A percentile compares a stretch with the other conserved stretches of the same genome.
phyloP scores from a whole-genome alignment of 2,329 filamentous ascomycete genomes.

The Camillea tinctor region DNA sequence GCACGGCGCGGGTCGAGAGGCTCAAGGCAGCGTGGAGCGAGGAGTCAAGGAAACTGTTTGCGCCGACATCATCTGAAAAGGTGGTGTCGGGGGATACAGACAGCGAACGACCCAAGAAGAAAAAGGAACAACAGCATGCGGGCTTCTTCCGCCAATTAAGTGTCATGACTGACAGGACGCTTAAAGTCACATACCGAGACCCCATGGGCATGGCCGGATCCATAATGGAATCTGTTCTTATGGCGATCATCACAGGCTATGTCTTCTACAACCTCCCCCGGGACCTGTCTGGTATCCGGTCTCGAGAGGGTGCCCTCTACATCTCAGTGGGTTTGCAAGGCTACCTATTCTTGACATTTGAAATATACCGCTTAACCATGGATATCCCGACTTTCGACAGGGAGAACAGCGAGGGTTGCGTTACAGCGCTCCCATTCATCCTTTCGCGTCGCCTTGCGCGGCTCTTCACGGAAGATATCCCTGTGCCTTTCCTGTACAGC shows the following conservation, averaged over 20 bases:
- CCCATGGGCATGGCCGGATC: conserved; percentile 73
- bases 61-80: conserved; percentile 20
- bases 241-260: conserved; percentile 72
- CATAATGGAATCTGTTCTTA: conserved; percentile 65
- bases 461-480: conserved; percentile 68
- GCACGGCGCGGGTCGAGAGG: conserved; percentile 56
- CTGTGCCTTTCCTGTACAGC: conserved; percentile 69
- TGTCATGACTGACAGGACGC: conserved; percentile 67
- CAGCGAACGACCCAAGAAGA: conserved; percentile 19
- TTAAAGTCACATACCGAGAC: conserved; percentile 72
- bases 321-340: conserved; percentile 70
- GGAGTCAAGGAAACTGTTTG: conserved; percentile 33
- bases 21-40: conserved; percentile 61
- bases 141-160: conserved; percentile 60
- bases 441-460: conserved; percentile 68
- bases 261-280: conserved; percentile 66
- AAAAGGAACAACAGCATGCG: conserved; percentile 43
- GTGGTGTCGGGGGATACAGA: conserved; percentile 6
- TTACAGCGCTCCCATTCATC: conserved; percentile 67
- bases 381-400: conserved; percentile 77
- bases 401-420: conserved; percentile 70
- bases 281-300: conserved; percentile 70
- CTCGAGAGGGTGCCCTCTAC: conserved; percentile 70
- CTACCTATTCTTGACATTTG: conserved; percentile 74
- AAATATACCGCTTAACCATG: conserved; percentile 71